Base-by-base conservation (phyloP, 139 green algal genomes). In the Chlorella sorokiniana region DNA sequence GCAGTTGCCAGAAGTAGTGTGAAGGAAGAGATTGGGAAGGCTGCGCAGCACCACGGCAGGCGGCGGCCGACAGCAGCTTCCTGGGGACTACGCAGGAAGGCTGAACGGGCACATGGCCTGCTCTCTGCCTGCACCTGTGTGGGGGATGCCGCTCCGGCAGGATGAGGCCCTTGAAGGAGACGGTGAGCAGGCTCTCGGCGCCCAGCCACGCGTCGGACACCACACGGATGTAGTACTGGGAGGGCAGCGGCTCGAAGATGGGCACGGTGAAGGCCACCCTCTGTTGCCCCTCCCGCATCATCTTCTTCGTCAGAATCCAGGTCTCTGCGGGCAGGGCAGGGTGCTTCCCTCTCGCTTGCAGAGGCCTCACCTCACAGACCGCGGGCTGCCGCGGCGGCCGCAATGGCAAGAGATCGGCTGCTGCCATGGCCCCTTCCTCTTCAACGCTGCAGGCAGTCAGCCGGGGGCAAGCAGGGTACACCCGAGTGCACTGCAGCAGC, bases 241-340 rank as follows among this genome's bases (percentile, higher is more conserved):
- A 41, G 59, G 96, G 96, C 64, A 99, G 90, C 10, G 96, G 96
- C 92, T 99, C 96, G 63, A 94, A 95, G 71, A 99, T 95, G 61
- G 96, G 96, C 75, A 99, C 98, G 61, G 94, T 97, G 90, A 99
- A 99, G 41, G 89, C 87, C 45, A 99, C 70, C 35, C 82, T 86
- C 79, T 97, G 94, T 23, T 78, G 63, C 14, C 84, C 81, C 76
- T 96, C 89, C 14, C 83, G 80, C 82, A 87, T 89, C 91, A 96
- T 95, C 76, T 96, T 95, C 81, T 96, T 96, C 33, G 92, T 97
- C 69, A 98, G 88, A 65, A 86, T 87, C 91, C 96, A 98, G 9
- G 86, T 88, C 90, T 98, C 94, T 45, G 61, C 64, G 52, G 89
- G 88, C 44, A 91, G 89, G 23, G 91, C 88, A 77, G 56, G 22